Evolutionary conservation across 345 rosid genomes (phyloP), one percentile per base, ranked within the genome.

Genomic region (Rhodamnia argentea): DNA sequence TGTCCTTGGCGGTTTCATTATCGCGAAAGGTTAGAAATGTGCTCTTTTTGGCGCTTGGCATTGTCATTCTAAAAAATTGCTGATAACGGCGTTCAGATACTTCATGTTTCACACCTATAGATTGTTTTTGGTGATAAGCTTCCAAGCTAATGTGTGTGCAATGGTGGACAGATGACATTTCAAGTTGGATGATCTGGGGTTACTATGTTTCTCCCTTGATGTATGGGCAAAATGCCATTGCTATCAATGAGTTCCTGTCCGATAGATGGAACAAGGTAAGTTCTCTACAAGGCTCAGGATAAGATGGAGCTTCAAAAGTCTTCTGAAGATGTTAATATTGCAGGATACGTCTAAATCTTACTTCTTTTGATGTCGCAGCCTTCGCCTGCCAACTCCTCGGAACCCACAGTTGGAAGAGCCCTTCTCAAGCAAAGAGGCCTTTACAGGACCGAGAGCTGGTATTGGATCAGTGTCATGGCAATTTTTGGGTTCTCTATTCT

Each of bases 401-500:
- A 85, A 40, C 50, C 62, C 29, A 1, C 87, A n/a, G 87, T 86
- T 1, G 87, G 87, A 1, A 82, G 55, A 1, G 9, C 23, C 44
- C 75, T 86, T 10, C 87, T 86, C 86, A 89, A 88, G 84, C 82
- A 90, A 2, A 87, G 92, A 23, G 95, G 92, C 26, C 53, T 93
- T 57, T 91, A 88, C 81, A 74, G 84, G 7, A 87, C 89, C 32
- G 84, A 93, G 83, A 81, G 86, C 52, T 93, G 96, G 96, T 94
- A 93, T 86, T 94, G 96, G 97, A 82, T 94, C 62, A 94, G 95
- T 85, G 3, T 91, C 16, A 86, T 88, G 18, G 97, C 93, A 16
- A 52, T 89, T 87, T 51, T 88, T 42, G n/a, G 89, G 55, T 92
- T 86, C 84, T 70, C 87, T 52, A 10, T 91, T 11, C 29, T 94